Percentiles rank a stretch among this genome's conserved stretches.
These are phyloP conservation scores for Polytrichum formosum DNA, from an alignment of 225 moss, liverwort and hornwort genomes.

Conservation along the genomic window DNA sequence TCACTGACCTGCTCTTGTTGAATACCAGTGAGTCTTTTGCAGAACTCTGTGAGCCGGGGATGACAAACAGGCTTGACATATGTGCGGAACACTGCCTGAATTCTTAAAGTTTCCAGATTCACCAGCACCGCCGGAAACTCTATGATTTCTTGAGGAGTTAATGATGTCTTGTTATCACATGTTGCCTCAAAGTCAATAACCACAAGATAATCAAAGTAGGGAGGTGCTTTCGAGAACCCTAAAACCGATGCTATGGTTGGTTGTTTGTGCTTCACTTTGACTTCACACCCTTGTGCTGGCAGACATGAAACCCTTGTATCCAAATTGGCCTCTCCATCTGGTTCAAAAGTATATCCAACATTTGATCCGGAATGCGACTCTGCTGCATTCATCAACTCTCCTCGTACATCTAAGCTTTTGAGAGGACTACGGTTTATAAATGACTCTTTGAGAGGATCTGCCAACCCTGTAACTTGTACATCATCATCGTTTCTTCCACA, in stretches of 20 bases:
- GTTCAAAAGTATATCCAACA: background rate
- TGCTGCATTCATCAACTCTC: background rate
- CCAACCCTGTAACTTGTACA: background rate
- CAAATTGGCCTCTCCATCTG: background rate
- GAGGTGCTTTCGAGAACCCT: conserved; percentile 14
- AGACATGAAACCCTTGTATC: background rate
- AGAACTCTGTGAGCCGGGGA: conserved; percentile 42
- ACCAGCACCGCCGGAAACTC: conserved; percentile 43
- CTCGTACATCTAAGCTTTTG: background rate
- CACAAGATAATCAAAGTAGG: conserved; percentile 40
- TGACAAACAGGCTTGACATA: conserved; percentile 46
- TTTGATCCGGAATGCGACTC: too few relatives aligned
- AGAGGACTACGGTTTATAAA: background rate
- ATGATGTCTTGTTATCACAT: conserved; percentile 10
- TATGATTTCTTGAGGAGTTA: conserved; percentile 34
- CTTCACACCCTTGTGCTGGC: background rate
- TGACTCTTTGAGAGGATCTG: background rate
- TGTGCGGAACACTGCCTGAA: conserved; percentile 32
- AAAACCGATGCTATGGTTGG: conserved; percentile 22
- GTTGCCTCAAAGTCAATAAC: conserved; percentile 50
- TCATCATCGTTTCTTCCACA: background rate
- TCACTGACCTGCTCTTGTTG: conserved; percentile 31
- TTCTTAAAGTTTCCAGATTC: conserved; percentile 22
- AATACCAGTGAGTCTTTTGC: conserved; percentile 20
- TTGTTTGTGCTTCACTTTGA: conserved; percentile 15